Conservation (phyloP, 768 basidiomycete species). For the Termitomyces titanicus region DNA sequence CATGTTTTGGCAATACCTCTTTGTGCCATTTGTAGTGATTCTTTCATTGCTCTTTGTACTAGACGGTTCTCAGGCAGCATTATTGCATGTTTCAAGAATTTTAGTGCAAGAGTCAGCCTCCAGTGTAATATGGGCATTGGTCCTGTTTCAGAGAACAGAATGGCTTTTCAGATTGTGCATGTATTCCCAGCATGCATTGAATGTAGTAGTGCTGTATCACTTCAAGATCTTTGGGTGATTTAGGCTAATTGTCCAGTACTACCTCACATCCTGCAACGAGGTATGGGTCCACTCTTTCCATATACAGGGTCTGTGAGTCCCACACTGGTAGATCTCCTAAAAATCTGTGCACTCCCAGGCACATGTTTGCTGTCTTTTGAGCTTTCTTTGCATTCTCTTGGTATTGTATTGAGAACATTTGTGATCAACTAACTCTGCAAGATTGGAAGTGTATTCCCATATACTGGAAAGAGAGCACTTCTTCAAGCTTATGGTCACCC, state of each 20-base stretch:
- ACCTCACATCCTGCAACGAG: not conserved
- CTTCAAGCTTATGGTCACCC: not conserved
- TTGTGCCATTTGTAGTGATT: too few species aligned
- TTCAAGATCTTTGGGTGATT: not conserved
- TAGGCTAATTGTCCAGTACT: not conserved
- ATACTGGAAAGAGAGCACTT: not conserved
- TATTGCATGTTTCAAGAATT: not conserved
- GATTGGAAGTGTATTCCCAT: not conserved
- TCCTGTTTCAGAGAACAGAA: not conserved
- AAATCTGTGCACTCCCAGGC: not conserved
- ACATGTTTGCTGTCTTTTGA: not conserved
- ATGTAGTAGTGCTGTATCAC: not conserved
- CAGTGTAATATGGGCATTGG: not conserved
- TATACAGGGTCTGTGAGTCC: not conserved
- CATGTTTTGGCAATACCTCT: too few species aligned
- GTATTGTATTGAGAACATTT: not conserved
- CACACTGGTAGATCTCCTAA: not conserved
- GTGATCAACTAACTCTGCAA: not conserved
- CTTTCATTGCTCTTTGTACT: too few species aligned
- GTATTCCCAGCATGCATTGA: not conserved
- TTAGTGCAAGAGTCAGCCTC: not conserved
- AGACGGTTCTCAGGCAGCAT: too few species aligned
- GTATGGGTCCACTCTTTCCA: conserved; percentile 2
- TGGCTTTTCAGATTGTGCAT: not conserved
- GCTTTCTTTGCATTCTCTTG: not conserved